Conservation (phyloP, 1,139 yeast genomes). For the Taiozyma sp. region DNA sequence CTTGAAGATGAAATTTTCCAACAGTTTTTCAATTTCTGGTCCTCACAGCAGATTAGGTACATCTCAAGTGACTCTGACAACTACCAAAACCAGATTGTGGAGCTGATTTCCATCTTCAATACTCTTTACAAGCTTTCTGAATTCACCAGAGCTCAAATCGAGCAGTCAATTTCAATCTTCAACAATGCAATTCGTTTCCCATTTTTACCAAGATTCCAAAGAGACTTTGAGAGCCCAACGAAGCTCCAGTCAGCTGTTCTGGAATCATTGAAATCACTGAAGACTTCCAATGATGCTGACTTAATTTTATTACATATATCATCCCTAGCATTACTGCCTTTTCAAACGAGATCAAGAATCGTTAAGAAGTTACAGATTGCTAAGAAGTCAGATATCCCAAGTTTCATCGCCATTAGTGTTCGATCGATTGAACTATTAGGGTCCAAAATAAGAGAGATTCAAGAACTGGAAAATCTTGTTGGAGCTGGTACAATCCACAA, state of each 20-base stretch:
- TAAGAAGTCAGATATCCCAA: constrained; percentile 45
- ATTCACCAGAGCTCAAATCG: constrained; percentile 25
- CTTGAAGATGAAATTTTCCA: constrained; percentile 35
- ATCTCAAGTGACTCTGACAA: constrained; percentile 39
- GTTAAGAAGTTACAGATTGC: constrained; percentile 28
- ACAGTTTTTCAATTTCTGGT: constrained; percentile 60
- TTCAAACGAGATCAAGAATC: constrained; percentile 51
- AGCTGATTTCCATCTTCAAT: constrained; percentile 46
- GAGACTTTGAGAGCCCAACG: constrained; percentile 47
- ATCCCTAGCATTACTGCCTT: constrained; percentile 49
- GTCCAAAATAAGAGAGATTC: constrained; percentile 29
- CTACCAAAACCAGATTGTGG: constrained; percentile 53
- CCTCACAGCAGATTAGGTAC: constrained; percentile 50
- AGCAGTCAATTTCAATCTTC: constrained; percentile 40
- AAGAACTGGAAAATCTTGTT: constrained; percentile 33
- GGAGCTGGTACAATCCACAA: constrained; percentile 41
- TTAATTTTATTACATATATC: constrained; percentile 50
- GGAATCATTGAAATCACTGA: constrained; percentile 36
- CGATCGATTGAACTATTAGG: constrained; percentile 40
- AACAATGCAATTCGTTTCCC: constrained; percentile 66
- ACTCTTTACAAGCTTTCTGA: constrained; percentile 34
- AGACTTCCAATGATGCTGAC: constrained; percentile 26
- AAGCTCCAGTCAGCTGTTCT: constrained; percentile 48
- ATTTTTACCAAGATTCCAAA: constrained; percentile 42
- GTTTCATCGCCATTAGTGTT: constrained; percentile 60